Evolutionary conservation across 2,329 filamentous ascomycete genomes (phyloP).

Genomic region (Penicillium freii): DNA sequence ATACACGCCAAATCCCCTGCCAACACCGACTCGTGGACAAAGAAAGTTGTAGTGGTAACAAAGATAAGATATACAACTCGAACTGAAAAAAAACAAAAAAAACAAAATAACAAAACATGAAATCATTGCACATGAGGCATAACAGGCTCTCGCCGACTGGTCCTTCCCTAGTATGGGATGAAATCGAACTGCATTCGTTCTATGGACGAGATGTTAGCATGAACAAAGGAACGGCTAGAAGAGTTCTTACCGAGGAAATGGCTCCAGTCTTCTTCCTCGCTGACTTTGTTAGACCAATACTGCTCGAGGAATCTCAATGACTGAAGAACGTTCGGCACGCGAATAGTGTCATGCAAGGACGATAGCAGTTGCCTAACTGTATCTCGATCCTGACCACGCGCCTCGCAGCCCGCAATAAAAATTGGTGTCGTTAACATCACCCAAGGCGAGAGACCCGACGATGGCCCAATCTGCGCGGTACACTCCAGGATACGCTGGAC

Average conservation of each 20-base stretch:
- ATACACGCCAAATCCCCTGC: neutral
- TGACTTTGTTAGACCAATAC: conserved; percentile 35
- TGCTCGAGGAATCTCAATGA: conserved; percentile 43
- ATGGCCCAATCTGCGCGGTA: conserved; percentile 39
- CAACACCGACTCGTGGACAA: neutral
- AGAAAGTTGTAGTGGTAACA: neutral
- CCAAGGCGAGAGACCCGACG: conserved; percentile 42
- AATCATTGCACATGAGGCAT: conserved; percentile 21
- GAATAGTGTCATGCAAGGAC: conserved; percentile 40
- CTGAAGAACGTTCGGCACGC: conserved; percentile 44
- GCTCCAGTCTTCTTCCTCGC: conserved; percentile 40
- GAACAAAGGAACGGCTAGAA: neutral
- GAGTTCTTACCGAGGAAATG: conserved; percentile 37
- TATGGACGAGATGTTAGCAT: conserved; percentile 13
- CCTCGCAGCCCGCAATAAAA: conserved; percentile 46
- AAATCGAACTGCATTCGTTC: conserved; percentile 38
- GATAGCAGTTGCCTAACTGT: conserved; percentile 34
- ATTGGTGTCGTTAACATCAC: conserved; percentile 45
- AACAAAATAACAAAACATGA: conserved; percentile 5
- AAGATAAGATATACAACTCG: neutral
- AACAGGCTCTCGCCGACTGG: neutral
- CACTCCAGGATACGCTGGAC: conserved; percentile 42
- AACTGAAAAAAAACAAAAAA: neutral
- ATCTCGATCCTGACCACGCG: conserved; percentile 37
- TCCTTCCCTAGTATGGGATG: conserved; percentile 25